Evolutionary conservation across 2,329 filamentous ascomycete species (phyloP).

Genomic region (Drechslera avenae): DNA sequence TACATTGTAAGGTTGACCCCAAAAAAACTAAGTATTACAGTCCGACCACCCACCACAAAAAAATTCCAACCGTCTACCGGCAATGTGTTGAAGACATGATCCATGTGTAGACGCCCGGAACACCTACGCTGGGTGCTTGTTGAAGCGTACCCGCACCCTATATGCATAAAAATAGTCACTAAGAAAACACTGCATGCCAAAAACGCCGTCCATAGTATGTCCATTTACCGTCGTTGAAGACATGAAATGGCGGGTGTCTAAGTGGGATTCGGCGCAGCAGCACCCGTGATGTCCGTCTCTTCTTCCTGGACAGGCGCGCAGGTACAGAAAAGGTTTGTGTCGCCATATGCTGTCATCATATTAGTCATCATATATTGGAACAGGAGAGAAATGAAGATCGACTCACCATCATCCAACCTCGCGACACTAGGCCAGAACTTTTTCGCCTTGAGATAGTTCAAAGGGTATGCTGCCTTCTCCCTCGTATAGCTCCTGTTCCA

Average conservation of each 20-base stretch:
- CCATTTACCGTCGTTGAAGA: too few relatives aligned
- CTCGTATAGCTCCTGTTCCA: conserved; percentile 85
- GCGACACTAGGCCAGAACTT: conserved; percentile 96
- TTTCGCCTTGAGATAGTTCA: conserved; percentile 84
- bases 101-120: not conserved
- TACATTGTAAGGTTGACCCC: too few relatives aligned
- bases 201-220: too few relatives aligned
- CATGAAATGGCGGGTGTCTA: conserved; percentile 9
- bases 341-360: conserved; percentile 71
- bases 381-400: not conserved
- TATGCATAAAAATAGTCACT: not conserved
- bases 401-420: conserved; percentile 83
- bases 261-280: conserved; percentile 41
- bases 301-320: conserved; percentile 76
- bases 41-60: too few relatives aligned
- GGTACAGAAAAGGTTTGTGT: conserved; percentile 92
- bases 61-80: not conserved
- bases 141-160: not conserved
- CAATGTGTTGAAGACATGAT: not conserved
- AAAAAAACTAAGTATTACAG: too few relatives aligned
- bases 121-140: not conserved
- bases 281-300: conserved; percentile 39
- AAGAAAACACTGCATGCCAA: too few relatives aligned
- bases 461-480: conserved; percentile 84
- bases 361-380: conserved; percentile 25